Evolutionary conservation across 108 stramenopile species (phyloP).

Genomic region (Fragilariopsis cylindrus): DNA sequence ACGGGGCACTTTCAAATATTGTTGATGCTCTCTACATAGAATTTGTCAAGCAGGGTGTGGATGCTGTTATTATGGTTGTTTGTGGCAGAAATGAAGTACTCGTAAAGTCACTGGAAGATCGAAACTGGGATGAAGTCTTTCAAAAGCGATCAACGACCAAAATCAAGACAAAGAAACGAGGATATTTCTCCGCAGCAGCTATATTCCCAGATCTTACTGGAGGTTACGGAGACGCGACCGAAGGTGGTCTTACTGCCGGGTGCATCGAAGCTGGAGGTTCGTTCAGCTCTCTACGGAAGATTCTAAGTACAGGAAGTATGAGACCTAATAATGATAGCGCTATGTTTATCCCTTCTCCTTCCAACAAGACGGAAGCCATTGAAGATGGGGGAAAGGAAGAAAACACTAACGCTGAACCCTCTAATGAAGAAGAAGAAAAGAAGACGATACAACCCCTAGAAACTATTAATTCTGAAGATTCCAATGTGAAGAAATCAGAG

Average conservation of each 20-base stretch:
- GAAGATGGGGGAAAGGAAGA: slow-evolving; percentile 34
- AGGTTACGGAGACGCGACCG: slow-evolving; percentile 34
- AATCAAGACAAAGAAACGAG: slow-evolving; percentile 9
- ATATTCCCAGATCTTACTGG: slow-evolving; percentile 35
- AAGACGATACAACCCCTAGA: neutral
- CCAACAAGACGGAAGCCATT: slow-evolving; percentile 22
- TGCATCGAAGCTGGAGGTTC: slow-evolving; percentile 53
- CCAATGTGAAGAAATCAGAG: neutral
- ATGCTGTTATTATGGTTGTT: slow-evolving; percentile 88
- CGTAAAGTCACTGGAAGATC: slow-evolving; percentile 53
- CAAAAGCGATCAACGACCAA: slow-evolving; percentile 9
- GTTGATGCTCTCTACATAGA: slow-evolving; percentile 80
- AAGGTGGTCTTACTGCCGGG: slow-evolving; percentile 29
- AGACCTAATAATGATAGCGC: slow-evolving; percentile 18
- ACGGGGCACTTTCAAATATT: slow-evolving; percentile 85
- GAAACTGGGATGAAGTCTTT: slow-evolving; percentile 69
- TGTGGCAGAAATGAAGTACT: slow-evolving; percentile 89
- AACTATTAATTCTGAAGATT: neutral
- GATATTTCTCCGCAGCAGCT: slow-evolving; percentile 9
- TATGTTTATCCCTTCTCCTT: slow-evolving; percentile 33
- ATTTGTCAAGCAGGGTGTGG: slow-evolving; percentile 62
- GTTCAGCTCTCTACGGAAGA: slow-evolving; percentile 37
- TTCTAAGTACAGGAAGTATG: slow-evolving; percentile 45
- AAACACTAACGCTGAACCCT: slow-evolving; percentile 3
- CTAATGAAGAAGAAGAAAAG: neutral